These are phyloP conservation scores for Zymoseptoria passerinii DNA, from an alignment of 2,329 filamentous ascomycete genomes.

Conservation along the genomic window DNA sequence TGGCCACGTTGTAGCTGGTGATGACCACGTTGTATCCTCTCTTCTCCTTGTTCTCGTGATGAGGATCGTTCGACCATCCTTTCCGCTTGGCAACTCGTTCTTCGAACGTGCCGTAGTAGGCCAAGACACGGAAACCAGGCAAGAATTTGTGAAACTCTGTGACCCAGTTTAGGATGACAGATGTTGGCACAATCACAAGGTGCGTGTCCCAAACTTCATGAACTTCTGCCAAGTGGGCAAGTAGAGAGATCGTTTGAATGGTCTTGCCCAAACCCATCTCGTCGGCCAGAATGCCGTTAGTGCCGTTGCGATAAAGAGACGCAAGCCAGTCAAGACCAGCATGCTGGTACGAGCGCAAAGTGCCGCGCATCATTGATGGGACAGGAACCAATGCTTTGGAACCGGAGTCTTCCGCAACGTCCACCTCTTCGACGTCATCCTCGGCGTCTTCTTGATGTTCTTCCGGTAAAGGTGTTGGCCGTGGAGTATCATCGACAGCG, in stretches of 20 bases:
- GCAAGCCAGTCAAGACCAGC: conserved; percentile 96
- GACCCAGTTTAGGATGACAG: conserved; percentile 99
- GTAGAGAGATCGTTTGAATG: conserved; percentile 89
- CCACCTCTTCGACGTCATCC: conserved; percentile 6
- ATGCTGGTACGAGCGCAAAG: conserved; percentile 89
- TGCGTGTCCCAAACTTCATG: conserved; percentile 94
- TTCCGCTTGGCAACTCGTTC: conserved; percentile 84
- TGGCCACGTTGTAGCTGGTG: conserved; percentile 91
- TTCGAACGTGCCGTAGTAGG: conserved; percentile 90
- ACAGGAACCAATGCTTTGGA: conserved; percentile 36
- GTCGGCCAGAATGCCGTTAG: conserved; percentile 92
- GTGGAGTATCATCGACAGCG: not conserved
- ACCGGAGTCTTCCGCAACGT: conserved; percentile 23
- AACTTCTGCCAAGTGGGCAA: conserved; percentile 84
- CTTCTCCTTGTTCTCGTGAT: conserved; percentile 66
- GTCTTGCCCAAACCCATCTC: conserved; percentile 99
- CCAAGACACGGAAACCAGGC: conserved; percentile 94
- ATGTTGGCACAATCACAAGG: conserved; percentile 91
- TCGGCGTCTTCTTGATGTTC: conserved; percentile 18
- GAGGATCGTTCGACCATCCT: conserved; percentile 76
- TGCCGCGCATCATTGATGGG: conserved; percentile 71
- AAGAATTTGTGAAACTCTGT: conserved; percentile 99
- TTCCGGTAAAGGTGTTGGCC: not conserved
- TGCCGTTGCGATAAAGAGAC: conserved; percentile 81
- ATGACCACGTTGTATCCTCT: conserved; percentile 98